Evolutionary conservation across 2,329 filamentous ascomycete species (phyloP), one percentile per base, ranked within the genome.

Genomic region (Fusarium cicatricum): DNA sequence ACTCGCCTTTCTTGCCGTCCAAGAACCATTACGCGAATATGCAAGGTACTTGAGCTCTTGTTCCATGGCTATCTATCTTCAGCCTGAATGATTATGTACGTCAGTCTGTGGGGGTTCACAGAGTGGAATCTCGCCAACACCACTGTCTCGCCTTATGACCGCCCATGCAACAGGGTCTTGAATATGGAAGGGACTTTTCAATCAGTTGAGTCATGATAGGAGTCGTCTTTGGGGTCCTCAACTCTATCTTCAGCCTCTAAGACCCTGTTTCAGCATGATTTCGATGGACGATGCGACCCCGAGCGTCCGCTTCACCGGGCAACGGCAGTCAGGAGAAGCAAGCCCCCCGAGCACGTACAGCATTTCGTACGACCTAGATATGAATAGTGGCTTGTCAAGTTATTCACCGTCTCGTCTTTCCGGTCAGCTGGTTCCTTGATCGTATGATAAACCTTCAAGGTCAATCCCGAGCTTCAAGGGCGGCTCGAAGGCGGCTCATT

Each of bases 331-430:
- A 40, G 31, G 26, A 58, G 34, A 40, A 31, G 44, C 49, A 40
- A 40, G 38, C 54, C 42, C 50, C 40, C 42, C 42, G 40, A 48
- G 56, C 53, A 62, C 33, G 61, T 55, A 56, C 54, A 59, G 23
- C 55, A 53, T 56, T 65, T 61, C 54, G 55, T 67, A 62, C 56
- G 54, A 67, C 65, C 19, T 52, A 31, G 16, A 31, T 50, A 62
- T 50, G 43, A 39, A 58, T 47, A 26, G 50, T 64, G 54, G 63
- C 65, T 67, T 68, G 41, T 50, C 47, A 40, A 55, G 34, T 49
- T 57, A 42, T 62, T 65, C 64, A 67, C 64, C 59, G 61, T 65
- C 61, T 67, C 49, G 43, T 51, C 39, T 40, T 57, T 60, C 36
- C 42, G 55, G 63, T 68, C 65, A 68, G 52, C 63, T 67, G 55